Conservation (phyloP, 805 yeast species). For the Candida dajiaensis region DNA sequence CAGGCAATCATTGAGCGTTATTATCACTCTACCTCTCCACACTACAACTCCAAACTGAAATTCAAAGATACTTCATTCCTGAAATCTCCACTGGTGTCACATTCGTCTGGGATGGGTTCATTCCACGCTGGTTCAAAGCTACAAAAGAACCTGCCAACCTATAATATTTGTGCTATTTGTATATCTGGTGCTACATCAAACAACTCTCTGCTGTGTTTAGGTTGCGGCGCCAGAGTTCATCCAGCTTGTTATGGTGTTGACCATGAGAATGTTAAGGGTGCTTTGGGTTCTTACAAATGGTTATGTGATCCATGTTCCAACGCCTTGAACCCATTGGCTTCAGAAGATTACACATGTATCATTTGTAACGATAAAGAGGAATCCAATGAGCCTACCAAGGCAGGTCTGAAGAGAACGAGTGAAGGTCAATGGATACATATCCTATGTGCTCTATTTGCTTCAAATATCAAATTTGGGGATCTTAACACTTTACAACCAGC, state of each 20-base stretch:
- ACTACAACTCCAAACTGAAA: conserved; percentile 13
- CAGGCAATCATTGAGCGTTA: conserved; percentile 13
- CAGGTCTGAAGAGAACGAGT: conserved; percentile 60
- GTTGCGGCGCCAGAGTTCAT: conserved; percentile 70
- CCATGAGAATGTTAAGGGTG: conserved; percentile 9
- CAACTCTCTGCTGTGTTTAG: conserved; percentile 47
- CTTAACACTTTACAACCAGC: conserved; percentile 41
- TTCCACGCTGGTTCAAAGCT: background rate
- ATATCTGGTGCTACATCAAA: conserved; percentile 30
- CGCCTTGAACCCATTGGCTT: conserved; percentile 52
- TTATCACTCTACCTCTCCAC: conserved; percentile 11
- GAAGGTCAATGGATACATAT: conserved; percentile 77
- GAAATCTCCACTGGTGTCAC: conserved; percentile 1
- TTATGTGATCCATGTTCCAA: conserved; percentile 76
- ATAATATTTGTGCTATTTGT: conserved; percentile 54
- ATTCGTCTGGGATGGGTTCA: background rate
- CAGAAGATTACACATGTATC: conserved; percentile 55
- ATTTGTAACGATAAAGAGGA: conserved; percentile 43
- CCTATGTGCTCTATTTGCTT: conserved; percentile 56
- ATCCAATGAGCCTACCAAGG: conserved; percentile 31
- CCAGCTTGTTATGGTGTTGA: conserved; percentile 59
- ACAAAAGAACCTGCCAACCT: background rate
- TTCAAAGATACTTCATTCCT: conserved; percentile 10
- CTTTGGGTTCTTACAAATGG: conserved; percentile 45
- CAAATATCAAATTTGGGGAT: conserved; percentile 39